Conservation (phyloP, 108 stramenopile species). For the Epipyxis sp. region DNA sequence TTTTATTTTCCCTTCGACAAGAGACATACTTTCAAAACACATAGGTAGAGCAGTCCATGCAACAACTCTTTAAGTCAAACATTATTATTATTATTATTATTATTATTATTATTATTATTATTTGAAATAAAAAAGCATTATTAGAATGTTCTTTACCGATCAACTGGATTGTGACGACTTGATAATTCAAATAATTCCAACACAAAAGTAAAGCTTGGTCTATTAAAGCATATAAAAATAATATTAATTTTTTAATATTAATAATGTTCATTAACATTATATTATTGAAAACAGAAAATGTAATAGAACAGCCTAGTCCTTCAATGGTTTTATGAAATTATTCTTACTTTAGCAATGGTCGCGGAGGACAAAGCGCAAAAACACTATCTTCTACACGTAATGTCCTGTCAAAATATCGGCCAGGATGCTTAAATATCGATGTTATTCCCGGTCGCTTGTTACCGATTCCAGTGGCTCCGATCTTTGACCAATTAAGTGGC, state of each 20-base stretch:
- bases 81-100: no score
- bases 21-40: constrained; percentile 26
- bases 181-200: constrained; percentile 57
- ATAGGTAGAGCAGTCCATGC: constrained; percentile 58
- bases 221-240: background rate
- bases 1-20: constrained; percentile 43
- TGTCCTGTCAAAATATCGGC: constrained; percentile 50
- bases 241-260: background rate
- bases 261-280: background rate
- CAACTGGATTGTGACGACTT: constrained; percentile 18
- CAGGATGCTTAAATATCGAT: constrained; percentile 47
- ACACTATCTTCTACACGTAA: constrained; percentile 49
- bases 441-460: constrained; percentile 46
- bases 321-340: background rate
- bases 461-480: constrained; percentile 25
- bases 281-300: no score
- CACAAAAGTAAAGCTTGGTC: constrained; percentile 46
- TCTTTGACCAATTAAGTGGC: constrained; percentile 42
- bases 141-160: no score
- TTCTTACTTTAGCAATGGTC: constrained; percentile 18
- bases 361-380: constrained; percentile 46
- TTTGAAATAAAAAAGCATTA: no score
- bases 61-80: no score
- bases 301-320: no score
- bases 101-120: no score